Conservation (phyloP, 2,329 filamentous ascomycete species). For the Aspergillus floridensis region DNA sequence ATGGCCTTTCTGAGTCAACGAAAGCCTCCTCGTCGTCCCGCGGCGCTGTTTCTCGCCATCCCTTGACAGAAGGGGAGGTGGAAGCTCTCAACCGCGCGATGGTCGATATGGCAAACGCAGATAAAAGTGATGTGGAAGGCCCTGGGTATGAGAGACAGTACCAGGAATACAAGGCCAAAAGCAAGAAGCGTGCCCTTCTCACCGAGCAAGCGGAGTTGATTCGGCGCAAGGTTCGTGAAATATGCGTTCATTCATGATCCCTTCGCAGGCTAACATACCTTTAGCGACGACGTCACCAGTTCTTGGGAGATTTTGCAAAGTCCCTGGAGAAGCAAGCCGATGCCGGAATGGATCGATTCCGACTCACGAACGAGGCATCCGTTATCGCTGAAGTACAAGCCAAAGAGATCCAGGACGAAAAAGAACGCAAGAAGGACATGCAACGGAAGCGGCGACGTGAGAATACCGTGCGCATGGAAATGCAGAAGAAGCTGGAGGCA, state of each 20-base stretch:
- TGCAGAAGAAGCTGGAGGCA: slow-evolving; percentile 76
- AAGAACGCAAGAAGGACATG: slow-evolving; percentile 99
- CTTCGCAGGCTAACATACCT: slow-evolving; percentile 17
- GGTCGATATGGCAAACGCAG: slow-evolving; percentile 55
- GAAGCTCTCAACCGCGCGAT: slow-evolving; percentile 69
- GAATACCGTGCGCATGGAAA: slow-evolving; percentile 87
- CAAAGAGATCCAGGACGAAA: slow-evolving; percentile 87
- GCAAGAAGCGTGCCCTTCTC: slow-evolving; percentile 67
- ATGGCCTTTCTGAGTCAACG: slow-evolving; percentile 22
- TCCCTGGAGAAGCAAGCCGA: slow-evolving; percentile 67
- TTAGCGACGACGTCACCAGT: slow-evolving; percentile 59
- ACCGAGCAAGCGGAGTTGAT: slow-evolving; percentile 61
- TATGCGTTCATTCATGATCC: background rate
- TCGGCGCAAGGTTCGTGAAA: slow-evolving; percentile 57
- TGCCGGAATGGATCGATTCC: slow-evolving; percentile 72
- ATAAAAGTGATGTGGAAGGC: slow-evolving; percentile 58
- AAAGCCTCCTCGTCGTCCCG: slow-evolving; percentile 19
- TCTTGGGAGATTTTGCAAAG: slow-evolving; percentile 56
- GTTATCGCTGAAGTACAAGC: slow-evolving; percentile 85
- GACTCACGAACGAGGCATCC: slow-evolving; percentile 72
- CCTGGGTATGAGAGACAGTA: slow-evolving; percentile 52
- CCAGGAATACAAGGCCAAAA: slow-evolving; percentile 53
- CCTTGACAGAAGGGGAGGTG: slow-evolving; percentile 58
- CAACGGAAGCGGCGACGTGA: slow-evolving; percentile 93
- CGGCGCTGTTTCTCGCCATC: slow-evolving; percentile 55